phyloP scores from a whole-genome alignment of 495 filamentous ascomycete genomes.

The Patellaria atrata region DNA sequence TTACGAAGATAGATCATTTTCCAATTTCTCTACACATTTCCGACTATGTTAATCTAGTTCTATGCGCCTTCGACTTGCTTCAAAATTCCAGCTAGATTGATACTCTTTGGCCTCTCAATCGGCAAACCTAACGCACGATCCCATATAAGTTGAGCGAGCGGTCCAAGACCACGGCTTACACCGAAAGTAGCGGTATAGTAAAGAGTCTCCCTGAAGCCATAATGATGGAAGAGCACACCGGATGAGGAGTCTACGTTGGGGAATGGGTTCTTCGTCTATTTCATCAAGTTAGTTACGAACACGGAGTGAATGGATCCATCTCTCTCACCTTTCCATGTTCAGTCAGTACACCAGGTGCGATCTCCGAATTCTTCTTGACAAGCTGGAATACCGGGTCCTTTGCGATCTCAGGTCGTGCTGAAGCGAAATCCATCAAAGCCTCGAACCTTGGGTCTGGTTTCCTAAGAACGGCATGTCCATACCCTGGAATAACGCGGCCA shows the following conservation, averaged over 20 bases:
- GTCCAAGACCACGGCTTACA: slow-evolving; percentile 80
- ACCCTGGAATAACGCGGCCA: slow-evolving; percentile 88
- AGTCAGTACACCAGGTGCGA: slow-evolving; percentile 72
- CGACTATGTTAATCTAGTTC: not conserved
- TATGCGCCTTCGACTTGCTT: slow-evolving; percentile 31
- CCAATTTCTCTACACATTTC: not conserved
- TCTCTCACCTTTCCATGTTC: slow-evolving; percentile 67
- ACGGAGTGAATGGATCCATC: not conserved
- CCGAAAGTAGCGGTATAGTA: slow-evolving; percentile 98
- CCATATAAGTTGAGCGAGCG: slow-evolving; percentile 90
- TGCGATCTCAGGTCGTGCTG: slow-evolving; percentile 67
- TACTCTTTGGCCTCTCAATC: slow-evolving; percentile 97
- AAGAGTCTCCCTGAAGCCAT: slow-evolving; percentile 87
- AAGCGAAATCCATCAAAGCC: slow-evolving; percentile 91
- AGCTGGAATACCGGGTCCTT: slow-evolving; percentile 83
- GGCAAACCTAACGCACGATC: slow-evolving; percentile 85
- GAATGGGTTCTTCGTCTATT: slow-evolving; percentile 86
- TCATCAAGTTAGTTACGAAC: not conserved
- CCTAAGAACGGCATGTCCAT: slow-evolving; percentile 94
- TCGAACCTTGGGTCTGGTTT: slow-evolving; percentile 95
- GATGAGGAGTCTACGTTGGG: slow-evolving; percentile 90
- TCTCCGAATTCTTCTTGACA: slow-evolving; percentile 69
- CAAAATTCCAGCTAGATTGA: slow-evolving; percentile 72
- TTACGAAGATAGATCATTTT: too few relatives aligned
- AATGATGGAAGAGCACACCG: slow-evolving; percentile 92